Evolutionary conservation across 768 basidiomycete genomes (phyloP), one percentile per base, ranked within the genome.

Genomic region (Xanthoconium stramineum): DNA sequence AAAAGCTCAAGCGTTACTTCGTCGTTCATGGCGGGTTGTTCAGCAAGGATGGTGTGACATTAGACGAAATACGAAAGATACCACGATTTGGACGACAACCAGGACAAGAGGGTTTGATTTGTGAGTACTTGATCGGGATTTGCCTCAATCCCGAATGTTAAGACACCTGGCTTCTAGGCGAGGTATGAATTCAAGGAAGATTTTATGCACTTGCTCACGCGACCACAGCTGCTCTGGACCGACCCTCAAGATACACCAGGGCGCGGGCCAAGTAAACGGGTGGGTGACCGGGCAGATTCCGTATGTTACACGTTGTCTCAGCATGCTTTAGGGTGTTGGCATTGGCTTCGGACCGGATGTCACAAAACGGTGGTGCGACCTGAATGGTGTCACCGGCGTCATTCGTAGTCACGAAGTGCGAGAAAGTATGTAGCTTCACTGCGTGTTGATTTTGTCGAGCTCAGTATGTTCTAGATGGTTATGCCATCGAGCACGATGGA

Each of bases 321-420:
- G 38, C 50, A 45, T 57, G 59, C 50, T 48, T 57, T 53, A 93
- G 89, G 97, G 97, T 50, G 94, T 98, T 57, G 97, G 97, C 20
- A 87, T 97, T 59, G 84, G 88, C 6, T 99, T 99, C 71, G 97
- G 97, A 15, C 95, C 96, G 0, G 94, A 96, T 67, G 89, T 98
- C 17, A 97, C 94, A 3, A 83, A 80, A 66, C 75, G 82, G 53
- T 98, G 94, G 94, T 97, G 95, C 68, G 81, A 84, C 37, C 76
- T 88, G 29, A 97, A 97, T 69, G 81, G 85, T 15, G 82, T 98
- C 46, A 86, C 93, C 24, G 93, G 91, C 7, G 79, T 99, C 53
- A 88, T 98, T 60, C 89, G 97, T 47, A 94, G 91, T 62, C 97
- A 99, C 69, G 97, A 99, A 81, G 96, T 98, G 52, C 85, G 97